Base-by-base conservation (phyloP, 768 basidiomycete species). In the Erythrobasidium yunnanense region DNA sequence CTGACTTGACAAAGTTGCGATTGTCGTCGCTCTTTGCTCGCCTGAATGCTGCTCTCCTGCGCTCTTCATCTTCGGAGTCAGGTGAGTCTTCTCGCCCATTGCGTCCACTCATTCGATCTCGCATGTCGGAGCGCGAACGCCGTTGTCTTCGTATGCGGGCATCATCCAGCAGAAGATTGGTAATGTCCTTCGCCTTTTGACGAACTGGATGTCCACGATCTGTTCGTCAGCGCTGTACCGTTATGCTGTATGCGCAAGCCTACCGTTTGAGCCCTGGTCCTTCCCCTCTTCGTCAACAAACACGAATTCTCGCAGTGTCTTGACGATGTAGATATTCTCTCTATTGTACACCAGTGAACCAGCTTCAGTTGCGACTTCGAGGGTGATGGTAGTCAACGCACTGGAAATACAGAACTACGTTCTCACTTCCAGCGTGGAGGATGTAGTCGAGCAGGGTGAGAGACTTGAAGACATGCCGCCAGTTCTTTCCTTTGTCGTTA, bases 391-490 rank as follows among this genome's bases (percentile, higher is more conserved):
- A 15, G 11, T 25, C 18, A 25, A 3, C 32, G 0, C n/a, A 6
- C n/a, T 15, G 6, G n/a, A 7, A 11, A 79, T 99, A 99, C 74
- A 95, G 87, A 67, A 97, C 90, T 22, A 96, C 92, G 75, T 99
- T 96, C 78, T 97, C 95, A 0, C 89, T 91, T 42, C 95, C 95
- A 67, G 90, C 87, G 74, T 97, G 93, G 27, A 99, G 82, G 65
- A 87, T 85, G 74, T 99, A 97, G 77, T 97, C 95, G 35, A 99
- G 83, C 3, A 97, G 83, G 0, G 91, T 96, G 54, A 99, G 81
- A 47, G 88, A 88, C 82, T 97, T 97, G 83, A 95, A 97, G 66
- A 97, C 93, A 80, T 99, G 95, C 56, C 93, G 83, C 95, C 95
- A 99, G 73, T 97, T 96, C 83, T 97, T 97, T 35, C 95, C 95